Conservation (phyloP, 257 asterid genomes). For the Przewalskia tangutica region DNA sequence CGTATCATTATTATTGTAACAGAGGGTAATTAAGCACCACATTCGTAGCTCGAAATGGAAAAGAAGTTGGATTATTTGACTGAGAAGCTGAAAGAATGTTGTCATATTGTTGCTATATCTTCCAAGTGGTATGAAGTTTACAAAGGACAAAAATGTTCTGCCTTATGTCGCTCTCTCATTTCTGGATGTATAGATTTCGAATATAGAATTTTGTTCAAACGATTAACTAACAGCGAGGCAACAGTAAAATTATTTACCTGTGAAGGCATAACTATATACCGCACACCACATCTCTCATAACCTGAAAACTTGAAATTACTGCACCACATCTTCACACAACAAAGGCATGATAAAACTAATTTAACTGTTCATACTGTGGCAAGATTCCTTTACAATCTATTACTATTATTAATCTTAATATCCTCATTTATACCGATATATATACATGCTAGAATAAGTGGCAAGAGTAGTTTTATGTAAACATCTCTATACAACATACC, state of each 20-base stretch:
- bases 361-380: too few species aligned
- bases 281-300: not conserved
- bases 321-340: too few species aligned
- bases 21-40: not conserved
- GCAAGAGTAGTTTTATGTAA: too few species aligned
- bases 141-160: not conserved
- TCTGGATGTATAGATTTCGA: not conserved
- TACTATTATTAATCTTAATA: too few species aligned
- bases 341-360: too few species aligned
- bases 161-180: not conserved
- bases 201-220: not conserved
- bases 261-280: not conserved
- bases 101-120: slow-evolving; percentile 4
- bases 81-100: slow-evolving; percentile 3
- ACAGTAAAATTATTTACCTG: not conserved
- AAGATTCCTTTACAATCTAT: too few species aligned
- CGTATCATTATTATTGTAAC: too few species aligned
- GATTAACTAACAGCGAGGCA: not conserved
- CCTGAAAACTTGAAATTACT: not conserved
- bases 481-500: too few species aligned
- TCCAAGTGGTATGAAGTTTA: not conserved
- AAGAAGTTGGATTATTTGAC: not conserved
- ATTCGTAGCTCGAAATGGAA: not conserved
- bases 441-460: too few species aligned
- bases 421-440: too few species aligned